Base-by-base conservation (phyloP, 805 yeast genomes). In the Starmerella stigmatis region DNA sequence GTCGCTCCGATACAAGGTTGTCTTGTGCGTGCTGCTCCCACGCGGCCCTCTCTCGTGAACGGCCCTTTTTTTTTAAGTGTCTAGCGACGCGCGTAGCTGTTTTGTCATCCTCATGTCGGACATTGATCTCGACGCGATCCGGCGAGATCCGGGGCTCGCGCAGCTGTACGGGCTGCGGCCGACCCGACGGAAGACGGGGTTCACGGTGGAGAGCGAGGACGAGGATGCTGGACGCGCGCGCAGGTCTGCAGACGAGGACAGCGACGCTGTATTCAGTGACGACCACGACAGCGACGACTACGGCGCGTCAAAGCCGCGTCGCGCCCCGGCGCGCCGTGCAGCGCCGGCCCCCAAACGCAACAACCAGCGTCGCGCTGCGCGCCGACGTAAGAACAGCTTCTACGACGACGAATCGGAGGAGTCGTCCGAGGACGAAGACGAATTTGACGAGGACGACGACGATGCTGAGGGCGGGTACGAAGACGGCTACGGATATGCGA, bases 131-230 rank as follows among this genome's bases (percentile, higher is more conserved):
- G 49, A 51, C 43, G 48, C 47, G 48, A 51, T 51, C 43, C 53
- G 54, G 28, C 50, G 44, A 39, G 47, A 51, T 27, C 54, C 54
- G 15, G 26, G 46, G 40, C 50, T 51, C 28, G 54, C 72, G 8
- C 69, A 64, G 54, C 62, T 68, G 21, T 68, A 67, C 48, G 72
- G 72, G 12, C 58, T 68, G 27, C 59, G 72, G 16, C 59, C 72
- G 32, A 60, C 66, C 42, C 56, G 63, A 10, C 59, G 70, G n/a
- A 43, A 47, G 12, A 20, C 52, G 5, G 43, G 44, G 1, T 40
- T 39, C 16, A 21, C 22, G 16, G 42, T 34, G 16, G 65, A 54
- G 29, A 53, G 46, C 13, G 58, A 52, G 22, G 62, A 44, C 20
- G 55, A 44, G 15, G 49, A 43, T 17, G 53, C 43, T 5, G 49